Percentiles rank a stretch among this genome's conserved stretches.
phyloP scores from a whole-genome alignment of 208 protist species.

The Kentomonas sorsogonicus region DNA sequence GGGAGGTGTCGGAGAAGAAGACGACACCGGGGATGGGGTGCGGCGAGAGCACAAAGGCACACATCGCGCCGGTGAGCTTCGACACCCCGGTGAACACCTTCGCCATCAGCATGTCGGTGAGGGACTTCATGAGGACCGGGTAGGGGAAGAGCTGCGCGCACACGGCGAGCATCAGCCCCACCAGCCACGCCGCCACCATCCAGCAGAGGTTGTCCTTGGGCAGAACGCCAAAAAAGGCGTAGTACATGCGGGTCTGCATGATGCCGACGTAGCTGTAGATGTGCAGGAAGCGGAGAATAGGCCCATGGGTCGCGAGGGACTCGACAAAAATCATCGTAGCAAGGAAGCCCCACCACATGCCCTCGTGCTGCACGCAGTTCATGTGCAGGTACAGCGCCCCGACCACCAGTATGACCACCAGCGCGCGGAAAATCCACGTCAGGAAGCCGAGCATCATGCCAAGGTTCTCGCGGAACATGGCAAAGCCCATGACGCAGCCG shows the following conservation, averaged over 20 bases:
- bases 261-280: constrained; percentile 32
- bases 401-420: constrained; percentile 23
- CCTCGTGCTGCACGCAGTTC: constrained; percentile 17
- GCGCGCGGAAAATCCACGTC: constrained; percentile 21
- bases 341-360: constrained; percentile 24
- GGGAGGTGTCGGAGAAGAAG: constrained; percentile 29
- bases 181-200: constrained; percentile 19
- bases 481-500: constrained; percentile 20
- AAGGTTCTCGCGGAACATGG: constrained; percentile 16
- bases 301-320: constrained; percentile 16
- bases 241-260: constrained; percentile 26
- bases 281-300: constrained; percentile 28
- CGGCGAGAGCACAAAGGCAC: constrained; percentile 20
- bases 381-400: constrained; percentile 10
- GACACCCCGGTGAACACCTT: constrained; percentile 20
- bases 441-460: constrained; percentile 30
- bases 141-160: constrained; percentile 26
- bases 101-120: constrained; percentile 24
- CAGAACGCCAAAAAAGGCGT: constrained; percentile 14
- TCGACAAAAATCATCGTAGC: constrained; percentile 18
- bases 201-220: constrained; percentile 18
- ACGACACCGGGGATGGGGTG: constrained; percentile 25
- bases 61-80: constrained; percentile 28
- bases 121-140: constrained; percentile 16
- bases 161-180: constrained; percentile 20